These are phyloP conservation scores for Solanum tarapatanum DNA, from an alignment of 257 asterid species.

Conservation along the genomic window DNA sequence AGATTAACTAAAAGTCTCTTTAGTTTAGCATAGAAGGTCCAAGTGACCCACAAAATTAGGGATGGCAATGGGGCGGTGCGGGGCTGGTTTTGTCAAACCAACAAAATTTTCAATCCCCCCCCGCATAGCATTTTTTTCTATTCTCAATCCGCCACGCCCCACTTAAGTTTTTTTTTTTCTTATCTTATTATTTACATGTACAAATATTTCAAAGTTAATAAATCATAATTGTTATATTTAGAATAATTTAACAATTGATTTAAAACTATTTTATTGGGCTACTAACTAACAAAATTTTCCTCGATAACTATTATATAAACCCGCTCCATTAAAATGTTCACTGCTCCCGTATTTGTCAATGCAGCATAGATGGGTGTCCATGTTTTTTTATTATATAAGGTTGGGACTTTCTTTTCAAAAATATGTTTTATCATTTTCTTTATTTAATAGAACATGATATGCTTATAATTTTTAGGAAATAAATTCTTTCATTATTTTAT, in stretches of 20 bases:
- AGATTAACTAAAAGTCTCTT: neutral
- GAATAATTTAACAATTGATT: neutral
- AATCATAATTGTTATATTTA: neutral
- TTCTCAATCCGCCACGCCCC: too few relatives aligned
- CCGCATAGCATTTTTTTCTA: too few relatives aligned
- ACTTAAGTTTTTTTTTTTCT: too few relatives aligned
- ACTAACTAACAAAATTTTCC: too few relatives aligned
- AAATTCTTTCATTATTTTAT: too few relatives aligned
- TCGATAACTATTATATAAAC: neutral
- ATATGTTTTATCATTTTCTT: too few relatives aligned
- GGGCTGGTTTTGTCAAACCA: too few relatives aligned
- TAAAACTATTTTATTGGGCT: too few relatives aligned
- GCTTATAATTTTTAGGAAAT: neutral
- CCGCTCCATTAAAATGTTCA: neutral
- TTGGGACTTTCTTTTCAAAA: neutral
- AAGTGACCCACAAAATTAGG: neutral
- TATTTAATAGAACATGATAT: neutral
- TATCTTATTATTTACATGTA: too few relatives aligned
- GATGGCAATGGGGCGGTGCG: too few relatives aligned
- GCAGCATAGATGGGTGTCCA: neutral
- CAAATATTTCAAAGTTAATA: too few relatives aligned
- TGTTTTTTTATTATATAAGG: neutral
- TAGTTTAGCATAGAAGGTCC: neutral
- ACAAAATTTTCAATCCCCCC: too few relatives aligned
- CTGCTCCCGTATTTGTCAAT: neutral